Evolutionary conservation across 441 rosid genomes (phyloP).

Genomic region (Francoa sonchifolia): DNA sequence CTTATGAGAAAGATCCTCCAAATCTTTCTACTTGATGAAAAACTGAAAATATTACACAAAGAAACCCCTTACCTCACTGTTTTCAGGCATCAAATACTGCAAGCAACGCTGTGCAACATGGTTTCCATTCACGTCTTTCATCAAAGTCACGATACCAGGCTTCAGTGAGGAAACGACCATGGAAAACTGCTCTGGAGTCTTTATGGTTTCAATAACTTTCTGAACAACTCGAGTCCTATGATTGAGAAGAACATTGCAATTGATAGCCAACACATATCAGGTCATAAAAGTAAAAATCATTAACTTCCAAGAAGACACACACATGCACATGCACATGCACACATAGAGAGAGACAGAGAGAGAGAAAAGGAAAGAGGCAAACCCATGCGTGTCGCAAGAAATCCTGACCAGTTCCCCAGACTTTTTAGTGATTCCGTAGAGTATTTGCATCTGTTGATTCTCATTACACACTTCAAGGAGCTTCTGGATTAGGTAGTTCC

Average conservation of each 20-base stretch:
- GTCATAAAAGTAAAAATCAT: conserved; percentile 3
- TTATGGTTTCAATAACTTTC: conserved; percentile 58
- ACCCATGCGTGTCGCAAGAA: conserved; percentile 87
- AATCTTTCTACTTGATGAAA: too few relatives aligned
- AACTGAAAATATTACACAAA: not conserved
- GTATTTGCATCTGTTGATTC: conserved; percentile 51
- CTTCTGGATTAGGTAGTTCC: conserved; percentile 72
- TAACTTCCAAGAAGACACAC: not conserved
- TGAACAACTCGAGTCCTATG: conserved; percentile 73
- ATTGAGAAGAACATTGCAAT: conserved; percentile 2
- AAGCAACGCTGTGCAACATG: conserved; percentile 74
- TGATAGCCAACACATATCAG: conserved; percentile 3
- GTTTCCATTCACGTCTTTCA: conserved; percentile 65
- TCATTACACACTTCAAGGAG: conserved; percentile 71
- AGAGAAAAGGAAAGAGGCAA: too few relatives aligned
- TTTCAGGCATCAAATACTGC: conserved; percentile 38
- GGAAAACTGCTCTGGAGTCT: conserved; percentile 39
- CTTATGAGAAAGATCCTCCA: too few relatives aligned
- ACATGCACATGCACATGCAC: not conserved
- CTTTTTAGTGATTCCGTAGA: conserved; percentile 40
- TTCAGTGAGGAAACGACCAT: conserved; percentile 43
- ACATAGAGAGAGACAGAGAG: conserved; percentile 7
- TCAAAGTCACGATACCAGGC: conserved; percentile 55
- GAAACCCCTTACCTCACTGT: conserved; percentile 34
- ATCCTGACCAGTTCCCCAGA: conserved; percentile 51